These are phyloP conservation scores for Paraphaeosphaeria sporulosa DNA, from an alignment of 2,329 filamentous ascomycete genomes.

Conservation along the genomic window DNA sequence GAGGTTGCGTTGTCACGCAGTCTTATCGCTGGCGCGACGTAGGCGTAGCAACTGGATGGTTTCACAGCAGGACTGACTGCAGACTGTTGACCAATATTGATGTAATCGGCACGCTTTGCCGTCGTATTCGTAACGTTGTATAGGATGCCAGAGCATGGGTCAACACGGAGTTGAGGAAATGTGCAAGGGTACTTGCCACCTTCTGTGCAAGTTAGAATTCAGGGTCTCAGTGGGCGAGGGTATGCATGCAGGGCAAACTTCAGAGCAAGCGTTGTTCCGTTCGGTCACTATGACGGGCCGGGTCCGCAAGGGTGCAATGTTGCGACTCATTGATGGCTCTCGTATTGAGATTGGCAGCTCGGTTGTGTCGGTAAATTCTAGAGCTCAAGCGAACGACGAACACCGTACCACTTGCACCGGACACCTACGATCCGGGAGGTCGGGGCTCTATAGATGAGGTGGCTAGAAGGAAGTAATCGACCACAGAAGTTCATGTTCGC, in stretches of 20 bases:
- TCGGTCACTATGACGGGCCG: background rate
- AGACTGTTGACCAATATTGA: slow-evolving; percentile 8
- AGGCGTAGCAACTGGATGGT: slow-evolving; percentile 8
- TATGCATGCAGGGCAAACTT: slow-evolving; percentile 10
- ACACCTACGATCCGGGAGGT: background rate
- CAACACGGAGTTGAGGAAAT: background rate
- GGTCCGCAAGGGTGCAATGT: background rate
- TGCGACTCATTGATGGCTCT: too few relatives aligned
- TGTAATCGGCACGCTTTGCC: slow-evolving; percentile 10
- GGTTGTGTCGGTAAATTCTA: background rate
- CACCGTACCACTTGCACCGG: background rate
- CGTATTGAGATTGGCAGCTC: background rate
- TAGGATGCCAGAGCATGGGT: background rate
- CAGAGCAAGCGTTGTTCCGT: background rate
- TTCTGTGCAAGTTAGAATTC: background rate
- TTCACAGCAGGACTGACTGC: slow-evolving; percentile 10
- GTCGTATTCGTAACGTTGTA: background rate
- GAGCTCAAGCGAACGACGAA: background rate
- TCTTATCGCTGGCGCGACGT: slow-evolving; percentile 23
- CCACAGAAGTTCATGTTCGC: background rate
- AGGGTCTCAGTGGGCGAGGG: background rate
- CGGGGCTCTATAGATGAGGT: too few relatives aligned
- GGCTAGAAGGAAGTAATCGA: background rate
- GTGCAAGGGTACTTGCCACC: background rate
- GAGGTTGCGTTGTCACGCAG: slow-evolving; percentile 19